A percentile compares a stretch with the other conserved stretches of the same genome.
These are phyloP conservation scores for Phytophthora vignae DNA, from an alignment of 352 stramenopile species.

Conservation along the genomic window DNA sequence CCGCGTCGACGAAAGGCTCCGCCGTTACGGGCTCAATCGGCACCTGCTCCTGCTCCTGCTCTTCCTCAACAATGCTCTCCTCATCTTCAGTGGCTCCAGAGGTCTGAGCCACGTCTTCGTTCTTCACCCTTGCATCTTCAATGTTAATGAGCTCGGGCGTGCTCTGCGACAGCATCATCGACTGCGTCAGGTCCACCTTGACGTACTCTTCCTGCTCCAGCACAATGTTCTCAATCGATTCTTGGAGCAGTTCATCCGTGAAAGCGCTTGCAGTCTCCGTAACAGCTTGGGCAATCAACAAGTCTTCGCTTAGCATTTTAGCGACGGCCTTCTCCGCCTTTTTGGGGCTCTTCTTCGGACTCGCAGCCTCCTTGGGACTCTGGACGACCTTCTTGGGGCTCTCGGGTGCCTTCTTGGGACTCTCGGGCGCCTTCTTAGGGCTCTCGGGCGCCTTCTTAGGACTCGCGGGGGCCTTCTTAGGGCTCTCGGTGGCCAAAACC, in stretches of 20 bases:
- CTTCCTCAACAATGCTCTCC: slow-evolving; percentile 35
- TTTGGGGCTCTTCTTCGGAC: slow-evolving; percentile 19
- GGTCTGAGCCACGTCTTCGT: slow-evolving; percentile 16
- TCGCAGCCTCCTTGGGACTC: slow-evolving; percentile 17
- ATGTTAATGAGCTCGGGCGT: slow-evolving; percentile 39
- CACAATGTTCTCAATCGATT: slow-evolving; percentile 55
- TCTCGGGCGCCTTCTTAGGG: not conserved
- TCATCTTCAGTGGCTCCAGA: slow-evolving; percentile 31
- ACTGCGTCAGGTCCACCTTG: slow-evolving; percentile 67
- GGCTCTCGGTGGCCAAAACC: slow-evolving; percentile 9
- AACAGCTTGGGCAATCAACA: slow-evolving; percentile 36
- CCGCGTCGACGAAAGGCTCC: slow-evolving; percentile 14
- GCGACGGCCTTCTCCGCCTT: slow-evolving; percentile 16
- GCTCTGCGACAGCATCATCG: slow-evolving; percentile 43
- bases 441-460: no score
- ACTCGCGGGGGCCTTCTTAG: no score
- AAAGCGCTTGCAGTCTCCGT: slow-evolving; percentile 52
- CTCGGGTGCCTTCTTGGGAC: slow-evolving; percentile 18
- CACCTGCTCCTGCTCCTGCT: slow-evolving; percentile 25
- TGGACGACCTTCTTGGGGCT: slow-evolving; percentile 20
- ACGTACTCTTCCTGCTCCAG: slow-evolving; percentile 75
- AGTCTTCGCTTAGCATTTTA: slow-evolving; percentile 42
- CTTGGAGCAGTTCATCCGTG: slow-evolving; percentile 51
- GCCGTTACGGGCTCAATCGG: slow-evolving; percentile 4
- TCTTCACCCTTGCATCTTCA: slow-evolving; percentile 35